Base-by-base conservation (phyloP, 192 early-diverging fungal genomes). In the Coemansia sp. region DNA sequence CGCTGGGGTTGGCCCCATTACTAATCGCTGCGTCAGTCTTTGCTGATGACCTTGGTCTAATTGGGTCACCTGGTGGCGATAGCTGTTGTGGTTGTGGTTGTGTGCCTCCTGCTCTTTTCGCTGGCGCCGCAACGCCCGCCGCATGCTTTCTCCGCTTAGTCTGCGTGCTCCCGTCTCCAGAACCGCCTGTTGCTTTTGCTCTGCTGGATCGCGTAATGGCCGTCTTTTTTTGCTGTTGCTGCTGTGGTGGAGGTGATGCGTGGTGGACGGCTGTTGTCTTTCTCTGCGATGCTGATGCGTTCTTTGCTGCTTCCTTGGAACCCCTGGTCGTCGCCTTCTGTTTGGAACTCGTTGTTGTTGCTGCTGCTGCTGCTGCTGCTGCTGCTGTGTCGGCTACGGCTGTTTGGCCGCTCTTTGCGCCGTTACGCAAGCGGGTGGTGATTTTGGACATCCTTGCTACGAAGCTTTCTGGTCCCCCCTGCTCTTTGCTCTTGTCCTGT, bases 371-470 rank as follows among this genome's bases (percentile, higher is more conserved):
- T 21, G 38, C 5, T 10, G 11, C 21, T 7, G 16, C 26, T 21
- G 38, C 5, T 10, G 11, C 12, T 57, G 61, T 61, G 45, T 39
- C 38, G 54, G 8, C 54, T 57, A 56, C 39, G 65, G 65, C 68
- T 18, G 71, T 18, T 40, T 61, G 72, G 16, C 13, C 26, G 52
- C 68, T 63, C 50, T 61, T 74, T 41, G 73, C 65, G 18, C 69
- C 75, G 64, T 52, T 73, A 53, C 79, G 79, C 23, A 72, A 64
- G 48, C 79, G 79, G 50, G 71, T 32, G 61, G 45, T 26, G 42
- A 12, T 32, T 61, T 61, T 32, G 32, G 32, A 32, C 32, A 32
- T 32, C 32, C 32, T 18, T 50, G 16, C 48, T 50, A 18, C 11
- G n/a, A 18, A 15, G 5, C 13, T 2, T 1, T 45, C 10, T 45